Base-by-base conservation (phyloP, 1,284 basidiomycete species). In the Baeospora myosura region DNA sequence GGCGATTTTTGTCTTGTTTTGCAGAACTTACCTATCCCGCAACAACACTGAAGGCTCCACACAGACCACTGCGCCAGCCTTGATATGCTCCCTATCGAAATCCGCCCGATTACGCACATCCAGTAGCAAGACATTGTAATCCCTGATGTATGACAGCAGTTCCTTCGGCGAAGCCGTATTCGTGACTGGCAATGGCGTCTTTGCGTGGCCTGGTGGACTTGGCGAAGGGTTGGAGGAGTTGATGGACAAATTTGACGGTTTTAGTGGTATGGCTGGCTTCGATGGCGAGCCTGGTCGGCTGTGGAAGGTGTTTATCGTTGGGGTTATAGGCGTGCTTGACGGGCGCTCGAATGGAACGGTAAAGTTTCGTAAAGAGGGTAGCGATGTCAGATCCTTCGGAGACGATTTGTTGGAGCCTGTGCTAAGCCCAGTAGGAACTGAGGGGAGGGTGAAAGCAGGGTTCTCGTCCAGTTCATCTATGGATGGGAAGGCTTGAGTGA, bases 101-200 rank as follows among this genome's bases (percentile, higher is more conserved):
- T 89, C 84, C 3, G 76, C 76, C 29, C 90, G 71, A 6, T 78
- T 74, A 17, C 94, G 76, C 5, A 95, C 76, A 59, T 98, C 94
- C 18, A 97, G 68, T 11, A 97, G 57, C 4, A 98, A 32, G 29
- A 40, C 43, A 24, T 40, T 24, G 32, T 32, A 32, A 38, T 34
- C 28, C 30, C 17, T 30, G 31, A 34, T 32, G 25, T 31, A 32
- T 16, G 8, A 25, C 18, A 25, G 17, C 26, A 43, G 20, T 20
- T 26, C 20, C 53, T 26, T 40, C 14, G 7, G 49, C 43, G 10
- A 40, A 8, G 24, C 38, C 14, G 38, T 30, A 17, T 30, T 40
- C 16, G n/a, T 21, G 26, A 62, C 56, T 16, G 69, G 67, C 20
- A 69, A 56, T 23, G 61, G 57, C 3, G 61, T 55, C 45, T 61